Evolutionary conservation across 2,329 filamentous ascomycete species (phyloP).

Genomic region (Penicillium brasilianum): DNA sequence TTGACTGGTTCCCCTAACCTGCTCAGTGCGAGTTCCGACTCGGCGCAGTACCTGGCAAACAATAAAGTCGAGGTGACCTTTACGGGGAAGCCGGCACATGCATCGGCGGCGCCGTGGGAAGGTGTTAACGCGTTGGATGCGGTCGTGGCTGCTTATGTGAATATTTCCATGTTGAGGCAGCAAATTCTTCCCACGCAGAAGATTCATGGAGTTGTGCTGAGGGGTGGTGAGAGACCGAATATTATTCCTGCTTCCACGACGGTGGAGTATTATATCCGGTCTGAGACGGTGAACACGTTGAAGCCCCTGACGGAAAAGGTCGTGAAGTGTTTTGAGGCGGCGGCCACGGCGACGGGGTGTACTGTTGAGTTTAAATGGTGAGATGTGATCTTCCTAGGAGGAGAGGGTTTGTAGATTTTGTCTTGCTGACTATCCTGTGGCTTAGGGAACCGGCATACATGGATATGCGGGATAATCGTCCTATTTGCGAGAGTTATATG

Average conservation of each 20-base stretch:
- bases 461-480: constrained; percentile 37
- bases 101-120: constrained; percentile 60
- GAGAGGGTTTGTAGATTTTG: neutral
- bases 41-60: constrained; percentile 33
- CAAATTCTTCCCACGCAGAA: constrained; percentile 58
- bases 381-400: neutral
- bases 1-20: constrained; percentile 12
- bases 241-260: constrained; percentile 59
- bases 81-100: constrained; percentile 60
- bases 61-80: constrained; percentile 46
- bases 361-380: constrained; percentile 37
- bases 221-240: constrained; percentile 60
- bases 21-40: constrained; percentile 19
- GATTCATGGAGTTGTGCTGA: constrained; percentile 57
- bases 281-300: constrained; percentile 47
- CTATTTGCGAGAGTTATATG: constrained; percentile 39
- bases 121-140: constrained; percentile 65
- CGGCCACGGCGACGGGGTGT: constrained; percentile 40
- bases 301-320: constrained; percentile 34
- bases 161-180: constrained; percentile 58
- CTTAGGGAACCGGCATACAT: constrained; percentile 36
- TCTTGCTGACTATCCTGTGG: neutral
- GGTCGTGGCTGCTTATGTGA: constrained; percentile 52
- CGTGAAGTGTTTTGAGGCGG: constrained; percentile 40
- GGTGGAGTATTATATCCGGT: constrained; percentile 52